These are phyloP conservation scores for Seminavis robusta DNA, from an alignment of 108 stramenopile genomes.

Conservation along the genomic window DNA sequence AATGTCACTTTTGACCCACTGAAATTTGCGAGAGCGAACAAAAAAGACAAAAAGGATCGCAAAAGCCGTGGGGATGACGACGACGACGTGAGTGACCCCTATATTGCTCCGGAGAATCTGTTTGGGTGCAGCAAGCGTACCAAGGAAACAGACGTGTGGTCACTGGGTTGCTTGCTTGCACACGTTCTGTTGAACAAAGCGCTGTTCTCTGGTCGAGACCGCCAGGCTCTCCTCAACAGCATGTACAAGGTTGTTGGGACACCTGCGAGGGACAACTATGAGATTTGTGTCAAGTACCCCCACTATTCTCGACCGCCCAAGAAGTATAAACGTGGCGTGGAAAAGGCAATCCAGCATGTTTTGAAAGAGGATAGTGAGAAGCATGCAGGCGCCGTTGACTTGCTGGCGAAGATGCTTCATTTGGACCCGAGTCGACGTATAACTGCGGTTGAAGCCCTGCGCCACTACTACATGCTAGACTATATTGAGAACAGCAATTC, in stretches of 20 bases:
- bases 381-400: conserved; percentile 55
- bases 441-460: conserved; percentile 66
- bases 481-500: conserved; percentile 19
- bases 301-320: conserved; percentile 67
- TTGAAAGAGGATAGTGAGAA: conserved; percentile 41
- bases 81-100: conserved; percentile 56
- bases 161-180: conserved; percentile 74
- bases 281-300: conserved; percentile 57
- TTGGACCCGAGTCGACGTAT: conserved; percentile 76
- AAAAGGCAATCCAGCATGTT: conserved; percentile 65
- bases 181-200: conserved; percentile 73
- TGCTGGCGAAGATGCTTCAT: conserved; percentile 69
- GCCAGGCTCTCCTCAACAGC: conserved; percentile 47
- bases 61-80: conserved; percentile 49
- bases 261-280: conserved; percentile 57
- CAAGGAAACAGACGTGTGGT: conserved; percentile 80
- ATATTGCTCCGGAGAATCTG: conserved; percentile 72
- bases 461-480: conserved; percentile 49
- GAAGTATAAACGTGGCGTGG: conserved; percentile 73
- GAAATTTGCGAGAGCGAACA: conserved; percentile 6
- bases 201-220: conserved; percentile 72
- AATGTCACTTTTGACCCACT: conserved; percentile 34
- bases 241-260: conserved; percentile 79
- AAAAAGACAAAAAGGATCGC: conserved; percentile 12
- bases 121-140: conserved; percentile 71